A percentile compares a stretch with the other conserved stretches of the same genome.
Conservation (phyloP, 2,329 filamentous ascomycete genomes). For the Massarina eburnea region DNA sequence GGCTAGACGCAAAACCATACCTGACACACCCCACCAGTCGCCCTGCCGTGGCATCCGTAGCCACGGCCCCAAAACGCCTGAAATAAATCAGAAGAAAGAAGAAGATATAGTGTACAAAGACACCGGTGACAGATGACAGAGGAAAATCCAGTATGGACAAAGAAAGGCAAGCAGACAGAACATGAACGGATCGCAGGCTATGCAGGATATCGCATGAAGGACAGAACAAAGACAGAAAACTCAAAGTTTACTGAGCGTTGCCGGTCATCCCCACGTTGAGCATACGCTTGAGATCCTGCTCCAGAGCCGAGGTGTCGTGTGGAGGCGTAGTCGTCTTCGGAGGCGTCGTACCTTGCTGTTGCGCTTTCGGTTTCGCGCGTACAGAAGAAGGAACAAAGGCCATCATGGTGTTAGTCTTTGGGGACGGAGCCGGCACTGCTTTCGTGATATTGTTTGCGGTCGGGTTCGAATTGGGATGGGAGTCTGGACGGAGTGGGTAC, state of each 20-base stretch:
- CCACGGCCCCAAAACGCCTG: conserved; percentile 17
- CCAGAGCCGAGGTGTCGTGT: conserved; percentile 28
- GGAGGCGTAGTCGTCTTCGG: conserved; percentile 15
- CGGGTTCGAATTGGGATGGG: conserved; percentile 14
- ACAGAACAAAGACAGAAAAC: conserved; percentile 5
- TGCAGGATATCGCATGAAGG: conserved; percentile 25
- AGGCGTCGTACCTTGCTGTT: conserved; percentile 15
- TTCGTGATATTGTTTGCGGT: conserved; percentile 12
- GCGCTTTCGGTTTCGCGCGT: conserved; percentile 32
- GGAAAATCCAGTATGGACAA: conserved; percentile 25
- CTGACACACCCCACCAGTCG: conserved; percentile 13
- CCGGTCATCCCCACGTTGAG: conserved; percentile 33
- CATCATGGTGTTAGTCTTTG: conserved; percentile 31
- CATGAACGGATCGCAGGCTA: conserved; percentile 20
- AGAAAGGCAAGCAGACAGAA: conserved; percentile 14
- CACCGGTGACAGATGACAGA: conserved; percentile 16
- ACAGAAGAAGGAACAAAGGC: conserved; percentile 42
- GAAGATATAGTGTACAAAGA: conserved; percentile 14
- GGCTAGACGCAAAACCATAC: conserved; percentile 10
- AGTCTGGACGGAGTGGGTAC: conserved; percentile 28
- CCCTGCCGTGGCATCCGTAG: conserved; percentile 6
- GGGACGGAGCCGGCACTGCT: conserved; percentile 15
- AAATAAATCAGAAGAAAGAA: not conserved
- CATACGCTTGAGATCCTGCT: conserved; percentile 41
- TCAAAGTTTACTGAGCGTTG: conserved; percentile 24